Conservation (phyloP, 73 alveolate species). For the Halteria grandinella region DNA sequence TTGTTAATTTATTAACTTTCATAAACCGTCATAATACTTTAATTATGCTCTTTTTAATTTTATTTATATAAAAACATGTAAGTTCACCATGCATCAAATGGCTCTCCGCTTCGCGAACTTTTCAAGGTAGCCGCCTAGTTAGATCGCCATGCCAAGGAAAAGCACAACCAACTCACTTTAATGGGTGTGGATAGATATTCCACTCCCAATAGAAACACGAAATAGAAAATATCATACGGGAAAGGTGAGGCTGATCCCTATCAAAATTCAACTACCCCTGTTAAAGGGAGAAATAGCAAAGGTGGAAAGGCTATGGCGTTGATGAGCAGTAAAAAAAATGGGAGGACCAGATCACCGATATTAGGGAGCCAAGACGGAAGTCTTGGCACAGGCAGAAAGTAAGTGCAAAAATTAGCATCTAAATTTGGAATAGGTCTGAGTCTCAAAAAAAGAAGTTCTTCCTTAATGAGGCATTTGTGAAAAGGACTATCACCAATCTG, state of each 20-base stretch:
- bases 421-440: background rate
- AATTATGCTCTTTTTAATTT: background rate
- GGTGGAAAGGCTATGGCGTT: background rate
- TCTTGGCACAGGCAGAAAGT: background rate
- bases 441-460: background rate
- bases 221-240: too few relatives aligned
- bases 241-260: too few relatives aligned
- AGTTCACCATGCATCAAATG: too few relatives aligned
- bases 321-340: too few relatives aligned
- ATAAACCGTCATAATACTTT: background rate
- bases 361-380: background rate
- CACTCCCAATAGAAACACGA: too few relatives aligned
- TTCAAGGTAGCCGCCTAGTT: too few relatives aligned
- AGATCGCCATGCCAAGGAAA: too few relatives aligned
- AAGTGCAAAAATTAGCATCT: background rate
- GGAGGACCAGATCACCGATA: background rate
- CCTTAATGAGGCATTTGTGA: slow-evolving; percentile 14
- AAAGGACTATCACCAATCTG: background rate
- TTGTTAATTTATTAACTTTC: background rate
- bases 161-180: too few relatives aligned
- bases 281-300: background rate
- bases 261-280: background rate
- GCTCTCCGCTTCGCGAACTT: too few relatives aligned
- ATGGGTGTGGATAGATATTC: too few relatives aligned
- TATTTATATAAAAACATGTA: slow-evolving; percentile 3